These are phyloP conservation scores for Oryza australiensis DNA, from an alignment of 176 grass and related monocot genomes.

Conservation along the genomic window DNA sequence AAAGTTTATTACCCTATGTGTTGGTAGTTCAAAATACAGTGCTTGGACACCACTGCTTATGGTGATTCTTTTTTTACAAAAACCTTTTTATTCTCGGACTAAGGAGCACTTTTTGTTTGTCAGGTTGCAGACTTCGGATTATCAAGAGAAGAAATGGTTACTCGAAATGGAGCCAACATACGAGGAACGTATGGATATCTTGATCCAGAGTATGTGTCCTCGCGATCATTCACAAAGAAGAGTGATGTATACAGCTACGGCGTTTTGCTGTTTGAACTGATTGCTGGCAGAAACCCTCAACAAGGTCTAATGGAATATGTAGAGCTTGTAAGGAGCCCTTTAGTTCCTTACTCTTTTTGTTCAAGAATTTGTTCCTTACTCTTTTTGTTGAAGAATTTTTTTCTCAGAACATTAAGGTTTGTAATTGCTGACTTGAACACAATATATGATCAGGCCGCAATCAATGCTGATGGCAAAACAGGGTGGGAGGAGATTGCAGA, in stretches of 20 bases:
- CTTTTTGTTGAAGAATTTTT: not conserved
- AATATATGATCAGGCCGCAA: conserved; percentile 67
- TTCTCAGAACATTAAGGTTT: conserved; percentile 14
- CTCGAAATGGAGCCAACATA: conserved; percentile 61
- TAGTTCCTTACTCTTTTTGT: not conserved
- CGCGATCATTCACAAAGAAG: conserved; percentile 91
- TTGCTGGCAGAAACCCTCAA: conserved; percentile 87
- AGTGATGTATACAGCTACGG: conserved; percentile 98
- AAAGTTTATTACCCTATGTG: not conserved
- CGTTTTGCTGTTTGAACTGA: conserved; percentile 87
- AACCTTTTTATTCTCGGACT: conserved; percentile 33
- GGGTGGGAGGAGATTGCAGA: conserved; percentile 96
- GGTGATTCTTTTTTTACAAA: conserved; percentile 10
- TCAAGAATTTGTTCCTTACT: not conserved
- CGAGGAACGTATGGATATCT: conserved; percentile 90
- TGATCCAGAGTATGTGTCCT: conserved; percentile 89
- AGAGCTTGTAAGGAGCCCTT: conserved; percentile 68
- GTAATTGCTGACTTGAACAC: conserved; percentile 26
- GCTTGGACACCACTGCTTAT: not conserved
- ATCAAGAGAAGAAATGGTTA: conserved; percentile 88
- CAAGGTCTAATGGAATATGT: conserved; percentile 99
- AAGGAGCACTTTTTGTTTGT: conserved; percentile 14
- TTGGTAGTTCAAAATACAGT: conserved; percentile 5
- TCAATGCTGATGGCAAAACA: conserved; percentile 64
- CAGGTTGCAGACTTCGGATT: conserved; percentile 99